Conservation (phyloP, 2,329 filamentous ascomycete species). For the Aspergillus luchuensis region DNA sequence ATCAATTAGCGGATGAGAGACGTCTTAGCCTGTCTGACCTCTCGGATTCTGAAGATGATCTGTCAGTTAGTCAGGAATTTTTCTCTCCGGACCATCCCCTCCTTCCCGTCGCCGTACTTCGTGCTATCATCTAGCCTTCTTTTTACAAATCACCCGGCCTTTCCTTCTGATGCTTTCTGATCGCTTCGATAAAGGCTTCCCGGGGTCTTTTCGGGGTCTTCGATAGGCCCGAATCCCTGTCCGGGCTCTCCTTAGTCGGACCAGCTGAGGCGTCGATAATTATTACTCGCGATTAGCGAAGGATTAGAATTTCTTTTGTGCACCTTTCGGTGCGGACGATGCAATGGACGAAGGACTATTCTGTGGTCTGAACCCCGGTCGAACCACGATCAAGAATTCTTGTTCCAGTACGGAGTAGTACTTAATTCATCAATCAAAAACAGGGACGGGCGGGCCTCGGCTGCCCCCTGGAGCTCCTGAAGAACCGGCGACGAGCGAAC, state of each 20-base stretch:
- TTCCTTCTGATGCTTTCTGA: not conserved
- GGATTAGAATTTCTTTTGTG: not conserved
- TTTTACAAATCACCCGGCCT: not conserved
- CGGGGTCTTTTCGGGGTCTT: not conserved
- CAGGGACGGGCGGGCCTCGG: not conserved
- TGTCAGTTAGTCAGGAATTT: not conserved
- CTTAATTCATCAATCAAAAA: not conserved
- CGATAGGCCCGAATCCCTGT: not conserved
- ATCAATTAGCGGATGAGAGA: conserved; percentile 5
- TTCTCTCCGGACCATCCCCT: not conserved
- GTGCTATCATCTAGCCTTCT: not conserved
- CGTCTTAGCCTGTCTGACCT: conserved; percentile 10
- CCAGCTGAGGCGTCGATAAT: not conserved
- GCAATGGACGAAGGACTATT: not conserved
- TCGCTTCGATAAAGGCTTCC: not conserved
- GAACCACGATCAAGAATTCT: not conserved
- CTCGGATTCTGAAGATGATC: conserved; percentile 6
- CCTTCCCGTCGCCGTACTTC: not conserved
- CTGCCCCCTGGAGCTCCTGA: not conserved
- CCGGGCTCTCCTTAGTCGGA: not conserved
- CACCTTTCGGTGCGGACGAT: not conserved
- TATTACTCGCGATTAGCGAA: conserved; percentile 4
- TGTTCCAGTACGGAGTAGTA: too few species aligned
- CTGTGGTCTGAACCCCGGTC: not conserved
- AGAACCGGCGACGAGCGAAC: not conserved